Conservation (phyloP, 2,329 filamentous ascomycete species). For the Penicillium sclerotiorum region DNA sequence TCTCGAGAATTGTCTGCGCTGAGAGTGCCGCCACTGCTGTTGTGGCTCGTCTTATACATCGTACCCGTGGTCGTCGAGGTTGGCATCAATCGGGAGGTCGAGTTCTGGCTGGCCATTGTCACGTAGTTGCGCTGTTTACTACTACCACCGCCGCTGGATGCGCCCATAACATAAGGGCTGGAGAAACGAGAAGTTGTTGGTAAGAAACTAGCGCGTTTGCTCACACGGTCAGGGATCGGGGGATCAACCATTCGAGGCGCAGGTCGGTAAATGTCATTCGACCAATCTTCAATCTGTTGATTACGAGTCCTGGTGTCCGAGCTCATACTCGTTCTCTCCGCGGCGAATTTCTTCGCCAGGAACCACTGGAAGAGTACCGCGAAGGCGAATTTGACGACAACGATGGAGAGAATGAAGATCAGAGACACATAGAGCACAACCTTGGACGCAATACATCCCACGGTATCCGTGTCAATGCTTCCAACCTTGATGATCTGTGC, state of each 20-base stretch:
- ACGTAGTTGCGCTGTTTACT: conserved; percentile 64
- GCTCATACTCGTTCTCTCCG: conserved; percentile 79
- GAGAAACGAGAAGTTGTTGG: conserved; percentile 95
- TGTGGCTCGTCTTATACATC: conserved; percentile 66
- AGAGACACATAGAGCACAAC: conserved; percentile 95
- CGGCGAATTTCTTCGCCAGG: conserved; percentile 80
- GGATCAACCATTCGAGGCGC: conserved; percentile 79
- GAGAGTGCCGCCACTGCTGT: conserved; percentile 60
- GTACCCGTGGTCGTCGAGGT: conserved; percentile 54
- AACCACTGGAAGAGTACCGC: conserved; percentile 97
- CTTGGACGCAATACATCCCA: conserved; percentile 96
- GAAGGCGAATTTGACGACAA: conserved; percentile 81
- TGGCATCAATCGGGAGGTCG: conserved; percentile 71
- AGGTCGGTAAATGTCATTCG: conserved; percentile 93
- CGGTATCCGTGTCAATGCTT: conserved; percentile 90
- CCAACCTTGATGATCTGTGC: conserved; percentile 95
- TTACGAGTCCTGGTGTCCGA: conserved; percentile 81
- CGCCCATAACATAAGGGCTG: conserved; percentile 78
- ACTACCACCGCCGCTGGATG: conserved; percentile 43
- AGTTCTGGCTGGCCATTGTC: conserved; percentile 91
- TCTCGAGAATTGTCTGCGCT: conserved; percentile 48
- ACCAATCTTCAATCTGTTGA: conserved; percentile 96
- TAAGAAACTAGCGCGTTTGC: conserved; percentile 84
- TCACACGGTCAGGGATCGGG: conserved; percentile 69
- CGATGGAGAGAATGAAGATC: conserved; percentile 87